Conservation (phyloP, 1,284 basidiomycete species). For the Volvariella surrecta region DNA sequence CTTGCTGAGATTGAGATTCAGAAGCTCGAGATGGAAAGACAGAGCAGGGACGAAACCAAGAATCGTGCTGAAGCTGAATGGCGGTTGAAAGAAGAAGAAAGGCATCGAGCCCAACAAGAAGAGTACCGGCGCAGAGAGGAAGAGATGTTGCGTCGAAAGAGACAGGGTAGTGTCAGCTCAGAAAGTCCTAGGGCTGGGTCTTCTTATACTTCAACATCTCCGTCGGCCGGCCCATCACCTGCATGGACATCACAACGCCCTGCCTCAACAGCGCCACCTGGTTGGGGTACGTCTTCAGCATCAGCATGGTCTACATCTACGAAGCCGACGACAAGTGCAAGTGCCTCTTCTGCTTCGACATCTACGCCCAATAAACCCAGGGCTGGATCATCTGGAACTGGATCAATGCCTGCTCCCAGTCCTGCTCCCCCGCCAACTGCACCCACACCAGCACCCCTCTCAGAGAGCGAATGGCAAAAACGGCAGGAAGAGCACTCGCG, state of each 20-base stretch:
- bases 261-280: conserved; percentile 10
- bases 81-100: conserved; percentile 7
- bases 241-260: conserved; percentile 19
- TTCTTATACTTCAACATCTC: conserved; percentile 13
- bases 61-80: too few species aligned
- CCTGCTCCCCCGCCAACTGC: conserved; percentile 8
- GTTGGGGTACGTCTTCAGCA: conserved; percentile 10
- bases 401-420: conserved; percentile 16
- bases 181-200: conserved; percentile 10
- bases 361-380: conserved; percentile 14
- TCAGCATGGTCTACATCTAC: conserved; percentile 16
- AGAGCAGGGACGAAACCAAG: too few species aligned
- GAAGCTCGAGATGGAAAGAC: too few species aligned
- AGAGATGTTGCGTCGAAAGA: conserved; percentile 26
- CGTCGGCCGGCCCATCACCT: conserved; percentile 11
- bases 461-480: conserved; percentile 47
- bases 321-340: conserved; percentile 14
- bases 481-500: conserved; percentile 47
- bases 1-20: too few species aligned
- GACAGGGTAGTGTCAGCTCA: conserved; percentile 13
- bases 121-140: conserved; percentile 28
- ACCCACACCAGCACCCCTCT: conserved; percentile 14
- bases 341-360: conserved; percentile 10
- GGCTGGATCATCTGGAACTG: conserved; percentile 20
- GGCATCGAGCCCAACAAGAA: conserved; percentile 12